Conservation (phyloP, 176 grass and related monocot genomes). For the Carex parvula region DNA sequence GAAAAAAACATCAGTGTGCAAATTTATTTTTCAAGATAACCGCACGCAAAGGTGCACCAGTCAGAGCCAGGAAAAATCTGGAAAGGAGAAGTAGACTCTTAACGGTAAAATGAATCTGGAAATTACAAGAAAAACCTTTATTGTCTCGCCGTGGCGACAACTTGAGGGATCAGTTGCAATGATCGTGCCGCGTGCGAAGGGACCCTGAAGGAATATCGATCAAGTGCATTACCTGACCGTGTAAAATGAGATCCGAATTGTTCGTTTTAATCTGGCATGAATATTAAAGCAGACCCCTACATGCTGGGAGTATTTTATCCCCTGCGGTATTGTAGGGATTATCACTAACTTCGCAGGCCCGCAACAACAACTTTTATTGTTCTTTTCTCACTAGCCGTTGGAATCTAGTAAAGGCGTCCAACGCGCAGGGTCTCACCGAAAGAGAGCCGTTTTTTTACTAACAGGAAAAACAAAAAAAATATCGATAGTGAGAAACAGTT, state of each 20-base stretch:
- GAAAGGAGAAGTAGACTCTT: background rate
- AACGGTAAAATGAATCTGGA: background rate
- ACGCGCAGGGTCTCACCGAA: background rate
- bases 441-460: background rate
- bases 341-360: too few relatives aligned
- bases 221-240: too few relatives aligned
- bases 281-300: too few relatives aligned
- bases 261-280: too few relatives aligned
- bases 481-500: too few relatives aligned
- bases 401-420: background rate
- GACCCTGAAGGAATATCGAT: background rate
- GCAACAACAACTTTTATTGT: background rate
- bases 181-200: background rate
- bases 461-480: too few relatives aligned
- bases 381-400: slow-evolving; percentile 16
- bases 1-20: too few relatives aligned
- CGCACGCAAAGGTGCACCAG: background rate
- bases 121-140: background rate
- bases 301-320: too few relatives aligned
- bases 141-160: background rate
- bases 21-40: background rate
- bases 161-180: background rate
- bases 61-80: background rate
- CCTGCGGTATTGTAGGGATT: too few relatives aligned
- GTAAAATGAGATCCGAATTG: too few relatives aligned